Evolutionary conservation across 768 basidiomycete species (phyloP), one percentile per base, ranked within the genome.

Genomic region (Boletus coccyginus): DNA sequence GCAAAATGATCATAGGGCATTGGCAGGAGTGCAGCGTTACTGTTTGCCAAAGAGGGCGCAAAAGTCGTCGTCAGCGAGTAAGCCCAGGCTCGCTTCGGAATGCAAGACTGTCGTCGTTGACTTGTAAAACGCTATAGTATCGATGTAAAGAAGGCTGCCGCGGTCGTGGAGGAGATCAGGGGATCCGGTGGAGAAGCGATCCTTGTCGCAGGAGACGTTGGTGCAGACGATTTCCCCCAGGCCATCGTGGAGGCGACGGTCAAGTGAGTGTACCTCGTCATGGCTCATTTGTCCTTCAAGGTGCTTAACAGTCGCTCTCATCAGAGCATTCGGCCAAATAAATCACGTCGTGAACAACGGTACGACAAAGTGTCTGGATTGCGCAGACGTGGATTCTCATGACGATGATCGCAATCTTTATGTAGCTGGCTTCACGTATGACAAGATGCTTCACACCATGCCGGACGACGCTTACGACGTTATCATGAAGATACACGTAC

Each of bases 331-430:
- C 61, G 91, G 90, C 27, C 88, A 90, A 67, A 85, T 94, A 48
- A 91, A 94, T 71, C 90, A 93, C 68, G 89, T 93, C 51, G 78
- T 93, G 33, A 92, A 92, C 74, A 93, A 93, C 59, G 86, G 84
- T 80, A 31, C 48, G 75, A 67, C 4, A n/a, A 3, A 10, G 11
- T 11, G 24, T 46, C 7, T 38, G 6, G 11, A 17, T 38, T n/a
- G n/a, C 12, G 14, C 32, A 5, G 3, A 16, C 16, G 11, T n/a
- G 17, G n/a, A 33, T 42, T 11, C 52, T 54, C 38, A 59, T 50
- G 44, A 41, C 40, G 49, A 35, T 40, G 49, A 35, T 40, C 45
- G 7, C 41, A 12, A 27, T 19, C 11, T 17, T 49, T 58, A 9
- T 40, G 33, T 32, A 84, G 86, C 87, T 46, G 87, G 85, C 46